These are phyloP conservation scores for Colletotrichum magnum DNA, from an alignment of 2,329 filamentous ascomycete species.

Conservation along the genomic window DNA sequence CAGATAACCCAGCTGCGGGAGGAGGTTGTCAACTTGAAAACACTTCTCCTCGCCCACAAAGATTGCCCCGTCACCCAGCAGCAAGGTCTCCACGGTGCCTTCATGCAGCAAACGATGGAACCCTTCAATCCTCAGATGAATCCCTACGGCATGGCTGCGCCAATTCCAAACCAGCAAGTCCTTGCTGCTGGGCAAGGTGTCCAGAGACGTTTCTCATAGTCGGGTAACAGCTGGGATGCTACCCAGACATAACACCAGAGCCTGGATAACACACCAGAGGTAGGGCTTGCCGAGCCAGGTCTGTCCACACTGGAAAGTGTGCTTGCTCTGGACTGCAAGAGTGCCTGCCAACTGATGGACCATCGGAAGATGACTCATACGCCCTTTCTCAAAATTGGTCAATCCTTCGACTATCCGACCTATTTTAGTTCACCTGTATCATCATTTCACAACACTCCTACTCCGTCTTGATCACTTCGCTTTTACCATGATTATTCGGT, in stretches of 20 bases:
- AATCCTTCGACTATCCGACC: constrained; percentile 4
- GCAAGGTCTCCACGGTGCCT: constrained; percentile 77
- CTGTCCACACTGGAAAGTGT: not conserved
- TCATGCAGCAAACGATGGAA: constrained; percentile 70
- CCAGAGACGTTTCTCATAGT: constrained; percentile 70
- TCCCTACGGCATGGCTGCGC: constrained; percentile 70
- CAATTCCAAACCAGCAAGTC: constrained; percentile 66
- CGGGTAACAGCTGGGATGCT: too few species aligned
- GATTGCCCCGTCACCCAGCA: constrained; percentile 94
- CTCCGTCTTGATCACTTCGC: constrained; percentile 22
- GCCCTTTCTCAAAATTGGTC: not conserved
- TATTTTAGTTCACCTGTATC: constrained; percentile 28
- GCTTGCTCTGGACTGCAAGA: not conserved
- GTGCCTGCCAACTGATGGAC: not conserved
- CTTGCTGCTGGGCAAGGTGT: constrained; percentile 68
- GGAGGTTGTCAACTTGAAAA: constrained; percentile 96
- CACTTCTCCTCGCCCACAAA: constrained; percentile 91
- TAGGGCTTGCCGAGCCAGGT: not conserved
- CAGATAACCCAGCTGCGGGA: constrained; percentile 90
- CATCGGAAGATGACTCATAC: too few species aligned
- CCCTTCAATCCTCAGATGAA: constrained; percentile 70
- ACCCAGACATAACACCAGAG: not conserved
- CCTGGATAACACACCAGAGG: not conserved
- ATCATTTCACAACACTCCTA: constrained; percentile 33
- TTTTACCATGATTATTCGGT: constrained; percentile 8